These are phyloP conservation scores for Phyllosticta citribraziliensis DNA, from an alignment of 2,329 filamentous ascomycete species.

Conservation along the genomic window DNA sequence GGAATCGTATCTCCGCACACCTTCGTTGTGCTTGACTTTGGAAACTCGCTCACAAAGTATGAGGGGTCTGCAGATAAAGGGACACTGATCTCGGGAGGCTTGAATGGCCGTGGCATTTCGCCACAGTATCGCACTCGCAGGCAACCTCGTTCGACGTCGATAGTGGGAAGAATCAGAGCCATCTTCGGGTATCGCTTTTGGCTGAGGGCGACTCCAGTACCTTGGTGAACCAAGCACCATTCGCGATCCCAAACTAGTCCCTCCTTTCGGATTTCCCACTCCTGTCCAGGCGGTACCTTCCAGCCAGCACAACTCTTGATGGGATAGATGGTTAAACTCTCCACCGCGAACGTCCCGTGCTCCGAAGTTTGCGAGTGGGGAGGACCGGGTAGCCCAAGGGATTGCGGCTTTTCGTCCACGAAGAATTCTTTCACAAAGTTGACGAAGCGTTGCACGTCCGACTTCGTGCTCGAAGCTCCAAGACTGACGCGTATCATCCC, in stretches of 20 bases:
- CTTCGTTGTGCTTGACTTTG: constrained; percentile 35
- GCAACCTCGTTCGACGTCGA: constrained; percentile 60
- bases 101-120: constrained; percentile 21
- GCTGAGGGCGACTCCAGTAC: constrained; percentile 72
- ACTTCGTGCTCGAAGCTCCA: constrained; percentile 76
- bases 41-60: constrained; percentile 39
- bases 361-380: constrained; percentile 13
- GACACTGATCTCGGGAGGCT: constrained; percentile 25
- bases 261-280: constrained; percentile 72
- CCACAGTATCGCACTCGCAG: constrained; percentile 51
- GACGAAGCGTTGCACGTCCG: constrained; percentile 64
- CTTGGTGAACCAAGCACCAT: constrained; percentile 87
- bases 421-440: constrained; percentile 51
- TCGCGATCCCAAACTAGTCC: constrained; percentile 91
- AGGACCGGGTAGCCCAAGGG: not conserved
- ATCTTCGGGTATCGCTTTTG: constrained; percentile 85
- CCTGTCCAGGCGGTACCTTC: constrained; percentile 49
- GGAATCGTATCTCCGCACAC: constrained; percentile 77
- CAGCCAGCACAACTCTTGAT: constrained; percentile 91
- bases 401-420: constrained; percentile 23
- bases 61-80: constrained; percentile 61
- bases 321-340: constrained; percentile 59
- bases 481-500: constrained; percentile 79
- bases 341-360: constrained; percentile 30
- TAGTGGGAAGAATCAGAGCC: constrained; percentile 65